Evolutionary conservation across 768 basidiomycete genomes (phyloP), one percentile per base, ranked within the genome.

Genomic region (Boletellus ananas): DNA sequence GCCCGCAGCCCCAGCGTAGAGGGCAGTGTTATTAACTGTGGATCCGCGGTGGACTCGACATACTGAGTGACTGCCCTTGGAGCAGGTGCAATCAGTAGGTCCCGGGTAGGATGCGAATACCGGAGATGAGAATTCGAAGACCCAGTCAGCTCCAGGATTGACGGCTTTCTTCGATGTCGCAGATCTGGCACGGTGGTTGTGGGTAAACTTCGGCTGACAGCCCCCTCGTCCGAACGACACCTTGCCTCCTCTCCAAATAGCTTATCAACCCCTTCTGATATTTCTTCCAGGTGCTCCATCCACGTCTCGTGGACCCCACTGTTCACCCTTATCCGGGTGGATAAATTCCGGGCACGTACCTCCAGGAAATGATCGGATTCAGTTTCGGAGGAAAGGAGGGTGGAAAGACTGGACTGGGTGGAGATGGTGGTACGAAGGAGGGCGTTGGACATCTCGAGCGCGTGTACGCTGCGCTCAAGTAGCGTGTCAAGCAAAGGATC

Each of bases 381-480:
- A 7, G 66, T 67, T 49, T 79, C 80, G 14, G 74, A 59, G 20
- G 76, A 72, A 27, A 85, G 66, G 35, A 84, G 69, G 3, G 74
- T 68, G 31, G 74, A 74, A 34, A 77, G 70, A 31, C 72, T 79
- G 12, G 82, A 74, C 54, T 86, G 84, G 1, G 89, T 84, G 35
- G 83, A 79, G 58, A 90, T 84, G 18, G 86, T 85, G 12, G 81
- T 83, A 61, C 88, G 84, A 40, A 93, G 72, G 11, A 92, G 72
- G 3, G 82, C 77, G 50, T 92, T 92, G 5, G 90, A 92, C 75
- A 90, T 83, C 64, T 92, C 90, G 9, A 93, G 74, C 1, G 90
- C 90, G 67, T 90, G 83, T 13, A 92, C 87, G 56, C 87, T 90
- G 54, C 90, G 81, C 50, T 82, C 87, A 2, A 92, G 76, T 14